phyloP scores from a whole-genome alignment of 768 basidiomycete genomes.

The Naematelia aurantialba region DNA sequence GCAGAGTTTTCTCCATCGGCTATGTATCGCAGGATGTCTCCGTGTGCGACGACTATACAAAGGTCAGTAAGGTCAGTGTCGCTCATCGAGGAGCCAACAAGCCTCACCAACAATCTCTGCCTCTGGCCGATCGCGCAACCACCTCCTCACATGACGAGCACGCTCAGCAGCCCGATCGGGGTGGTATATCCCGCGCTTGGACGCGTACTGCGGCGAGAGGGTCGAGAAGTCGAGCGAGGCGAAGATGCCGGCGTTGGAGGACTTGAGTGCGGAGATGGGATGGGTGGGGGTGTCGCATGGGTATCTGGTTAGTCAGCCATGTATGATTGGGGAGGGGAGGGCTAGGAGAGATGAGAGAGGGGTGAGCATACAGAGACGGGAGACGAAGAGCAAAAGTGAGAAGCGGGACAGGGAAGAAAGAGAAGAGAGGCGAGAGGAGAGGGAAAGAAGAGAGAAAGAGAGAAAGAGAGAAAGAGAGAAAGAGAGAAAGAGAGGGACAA shows the following conservation, averaged over 20 bases:
- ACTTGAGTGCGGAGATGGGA: slow-evolving; percentile 21
- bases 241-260: slow-evolving; percentile 39
- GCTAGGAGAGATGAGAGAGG: too few relatives aligned
- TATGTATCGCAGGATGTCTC: slow-evolving; percentile 42
- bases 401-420: neutral
- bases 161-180: slow-evolving; percentile 20
- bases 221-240: slow-evolving; percentile 36
- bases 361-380: too few relatives aligned
- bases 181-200: slow-evolving; percentile 42
- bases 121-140: slow-evolving; percentile 44
- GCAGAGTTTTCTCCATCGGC: slow-evolving; percentile 22
- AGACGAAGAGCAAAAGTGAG: neutral
- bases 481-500: neutral
- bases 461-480: neutral
- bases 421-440: neutral
- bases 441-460: neutral
- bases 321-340: too few relatives aligned
- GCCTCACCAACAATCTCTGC: slow-evolving; percentile 44
- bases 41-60: slow-evolving; percentile 45
- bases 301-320: too few relatives aligned
- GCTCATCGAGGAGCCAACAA: neutral
- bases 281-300: slow-evolving; percentile 34
- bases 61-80: neutral
- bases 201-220: slow-evolving; percentile 37
- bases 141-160: slow-evolving; percentile 37